These are phyloP conservation scores for Zangia roseola DNA, from an alignment of 768 basidiomycete genomes.

Conservation along the genomic window DNA sequence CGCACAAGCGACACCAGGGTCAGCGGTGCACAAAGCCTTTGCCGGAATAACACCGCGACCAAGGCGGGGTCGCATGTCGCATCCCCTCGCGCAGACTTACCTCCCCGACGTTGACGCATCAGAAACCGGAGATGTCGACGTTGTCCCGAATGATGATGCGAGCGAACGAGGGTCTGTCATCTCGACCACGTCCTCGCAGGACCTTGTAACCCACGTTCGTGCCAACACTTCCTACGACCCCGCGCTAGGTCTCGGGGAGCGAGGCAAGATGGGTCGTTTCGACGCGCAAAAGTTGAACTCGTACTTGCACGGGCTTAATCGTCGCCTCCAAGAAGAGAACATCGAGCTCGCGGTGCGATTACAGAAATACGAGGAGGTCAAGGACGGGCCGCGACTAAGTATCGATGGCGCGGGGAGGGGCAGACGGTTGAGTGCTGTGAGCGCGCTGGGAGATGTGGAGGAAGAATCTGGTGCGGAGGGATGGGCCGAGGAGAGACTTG, in stretches of 20 bases:
- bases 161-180: constrained; percentile 66
- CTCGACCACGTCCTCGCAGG: constrained; percentile 85
- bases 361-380: constrained; percentile 50
- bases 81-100: constrained; percentile 62
- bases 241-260: constrained; percentile 68
- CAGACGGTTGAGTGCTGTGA: constrained; percentile 52
- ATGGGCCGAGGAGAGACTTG: constrained; percentile 71
- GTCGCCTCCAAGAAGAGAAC: constrained; percentile 84
- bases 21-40: constrained; percentile 51
- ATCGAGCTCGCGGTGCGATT: constrained; percentile 58
- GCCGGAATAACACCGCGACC: constrained; percentile 66
- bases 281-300: constrained; percentile 83
- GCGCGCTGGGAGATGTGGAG: constrained; percentile 55
- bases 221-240: constrained; percentile 90
- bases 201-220: constrained; percentile 73
- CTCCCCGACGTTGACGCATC: constrained; percentile 36
- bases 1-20: constrained; percentile 31
- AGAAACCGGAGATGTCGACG: constrained; percentile 25
- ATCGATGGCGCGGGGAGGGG: constrained; percentile 34
- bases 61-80: constrained; percentile 51
- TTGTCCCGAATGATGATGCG: constrained; percentile 40
- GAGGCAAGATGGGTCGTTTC: constrained; percentile 71
- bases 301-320: constrained; percentile 84
- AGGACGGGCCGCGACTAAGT: constrained; percentile 27
- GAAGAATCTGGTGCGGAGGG: constrained; percentile 64